phyloP scores from a whole-genome alignment of 306 rosid genomes.

The Styphnolobium japonicum region DNA sequence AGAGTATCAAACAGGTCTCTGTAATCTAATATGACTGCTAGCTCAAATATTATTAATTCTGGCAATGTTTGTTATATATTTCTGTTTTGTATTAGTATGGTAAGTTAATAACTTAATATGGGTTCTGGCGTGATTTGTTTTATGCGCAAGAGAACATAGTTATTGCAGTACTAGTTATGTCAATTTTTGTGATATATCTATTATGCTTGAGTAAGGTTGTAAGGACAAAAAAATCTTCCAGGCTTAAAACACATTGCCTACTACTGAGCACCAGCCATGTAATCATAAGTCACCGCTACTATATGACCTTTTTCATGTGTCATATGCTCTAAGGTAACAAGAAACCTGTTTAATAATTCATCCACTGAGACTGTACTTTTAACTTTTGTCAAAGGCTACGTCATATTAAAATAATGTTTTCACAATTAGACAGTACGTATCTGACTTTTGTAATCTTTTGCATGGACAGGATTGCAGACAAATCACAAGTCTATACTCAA shows the following conservation, averaged over 20 bases:
- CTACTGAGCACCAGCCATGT: too few species aligned
- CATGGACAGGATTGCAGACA: conserved; percentile 93
- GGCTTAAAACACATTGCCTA: too few species aligned
- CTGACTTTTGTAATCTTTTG: conserved; percentile 23
- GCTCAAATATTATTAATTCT: neutral
- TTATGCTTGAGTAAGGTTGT: neutral
- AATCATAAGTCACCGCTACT: neutral
- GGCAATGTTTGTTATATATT: neutral
- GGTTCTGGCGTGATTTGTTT: neutral
- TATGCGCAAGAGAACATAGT: neutral
- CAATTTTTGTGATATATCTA: neutral
- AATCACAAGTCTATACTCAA: conserved; percentile 96
- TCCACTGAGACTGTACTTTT: neutral
- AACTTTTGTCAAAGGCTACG: neutral
- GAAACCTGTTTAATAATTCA: too few species aligned
- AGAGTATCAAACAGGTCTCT: neutral
- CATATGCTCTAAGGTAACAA: too few species aligned
- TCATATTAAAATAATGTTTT: neutral
- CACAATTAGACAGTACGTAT: neutral
- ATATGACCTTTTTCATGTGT: neutral
- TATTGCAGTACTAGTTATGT: neutral
- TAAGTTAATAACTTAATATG: neutral
- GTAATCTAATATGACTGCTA: neutral
- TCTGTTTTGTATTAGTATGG: neutral
- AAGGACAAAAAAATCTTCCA: too few species aligned